Evolutionary conservation across 129 eudicot genomes (phyloP).

Genomic region (Pittosporum tobira): DNA sequence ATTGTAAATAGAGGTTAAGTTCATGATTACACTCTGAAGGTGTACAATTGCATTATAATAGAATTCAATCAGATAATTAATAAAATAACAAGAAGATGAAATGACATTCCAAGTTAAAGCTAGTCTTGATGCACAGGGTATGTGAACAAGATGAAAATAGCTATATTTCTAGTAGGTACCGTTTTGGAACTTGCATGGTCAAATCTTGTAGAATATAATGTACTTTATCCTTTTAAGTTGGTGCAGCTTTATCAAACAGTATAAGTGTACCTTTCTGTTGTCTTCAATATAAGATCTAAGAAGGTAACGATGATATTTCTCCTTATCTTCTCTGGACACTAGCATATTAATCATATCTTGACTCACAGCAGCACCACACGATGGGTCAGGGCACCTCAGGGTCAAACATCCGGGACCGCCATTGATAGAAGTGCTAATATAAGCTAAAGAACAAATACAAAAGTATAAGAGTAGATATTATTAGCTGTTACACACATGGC

Average conservation of each 20-base stretch:
- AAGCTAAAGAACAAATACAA: slow-evolving; percentile 9
- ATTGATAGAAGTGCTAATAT: slow-evolving; percentile 23
- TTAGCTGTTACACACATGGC: too few relatives aligned
- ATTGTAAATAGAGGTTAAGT: too few relatives aligned
- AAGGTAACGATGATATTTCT: slow-evolving; percentile 51
- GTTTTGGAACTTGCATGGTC: too few relatives aligned
- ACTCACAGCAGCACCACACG: slow-evolving; percentile 16
- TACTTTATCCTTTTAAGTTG: background rate
- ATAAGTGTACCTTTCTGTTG: slow-evolving; percentile 60
- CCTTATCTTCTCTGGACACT: background rate
- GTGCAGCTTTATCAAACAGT: too few relatives aligned
- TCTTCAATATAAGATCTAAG: slow-evolving; percentile 92
- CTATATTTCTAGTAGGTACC: background rate
- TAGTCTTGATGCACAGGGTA: background rate
- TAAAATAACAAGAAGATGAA: background rate
- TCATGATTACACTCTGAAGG: background rate
- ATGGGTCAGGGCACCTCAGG: slow-evolving; percentile 30
- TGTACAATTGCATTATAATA: background rate
- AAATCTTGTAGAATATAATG: background rate
- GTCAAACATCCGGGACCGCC: slow-evolving; percentile 28
- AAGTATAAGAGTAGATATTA: background rate
- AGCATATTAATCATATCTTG: slow-evolving; percentile 7
- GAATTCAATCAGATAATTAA: too few relatives aligned
- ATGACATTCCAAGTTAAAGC: background rate
- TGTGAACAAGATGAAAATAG: background rate